phyloP scores from a whole-genome alignment of 495 filamentous ascomycete species.

The Penicillium goetzii region DNA sequence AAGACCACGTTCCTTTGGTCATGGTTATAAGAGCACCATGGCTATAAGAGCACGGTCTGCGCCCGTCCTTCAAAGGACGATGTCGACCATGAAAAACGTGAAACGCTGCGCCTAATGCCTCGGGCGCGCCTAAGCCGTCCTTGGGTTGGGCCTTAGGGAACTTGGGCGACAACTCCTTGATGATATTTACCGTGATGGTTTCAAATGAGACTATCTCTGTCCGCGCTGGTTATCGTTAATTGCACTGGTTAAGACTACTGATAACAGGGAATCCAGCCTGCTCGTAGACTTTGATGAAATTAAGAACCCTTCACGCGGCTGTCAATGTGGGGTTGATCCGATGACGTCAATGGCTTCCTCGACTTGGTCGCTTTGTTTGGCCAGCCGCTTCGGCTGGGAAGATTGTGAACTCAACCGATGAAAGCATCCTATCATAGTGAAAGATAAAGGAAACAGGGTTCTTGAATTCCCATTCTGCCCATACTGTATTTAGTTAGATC shows the following conservation, averaged over 20 bases:
- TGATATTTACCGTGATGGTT: background rate
- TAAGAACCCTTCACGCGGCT: background rate
- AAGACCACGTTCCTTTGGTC: conserved; percentile 4
- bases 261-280: background rate
- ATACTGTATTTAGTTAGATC: background rate
- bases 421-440: background rate
- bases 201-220: background rate
- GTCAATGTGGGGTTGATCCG: background rate
- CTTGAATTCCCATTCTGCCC: background rate
- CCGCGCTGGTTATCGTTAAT: no score
- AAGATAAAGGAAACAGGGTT: background rate
- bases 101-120: conserved; percentile 5
- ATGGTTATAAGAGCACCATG: background rate
- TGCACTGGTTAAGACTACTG: background rate
- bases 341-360: conserved; percentile 8
- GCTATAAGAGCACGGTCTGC: background rate
- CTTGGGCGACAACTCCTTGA: background rate
- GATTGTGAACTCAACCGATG: background rate
- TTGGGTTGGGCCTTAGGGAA: background rate
- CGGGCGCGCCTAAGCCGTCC: background rate
- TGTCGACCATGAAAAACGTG: background rate
- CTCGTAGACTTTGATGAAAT: background rate
- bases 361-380: background rate
- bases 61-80: background rate
- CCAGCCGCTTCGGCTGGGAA: background rate